phyloP scores from a whole-genome alignment of 495 filamentous ascomycete genomes.

The Penicillium atrosanguineum region DNA sequence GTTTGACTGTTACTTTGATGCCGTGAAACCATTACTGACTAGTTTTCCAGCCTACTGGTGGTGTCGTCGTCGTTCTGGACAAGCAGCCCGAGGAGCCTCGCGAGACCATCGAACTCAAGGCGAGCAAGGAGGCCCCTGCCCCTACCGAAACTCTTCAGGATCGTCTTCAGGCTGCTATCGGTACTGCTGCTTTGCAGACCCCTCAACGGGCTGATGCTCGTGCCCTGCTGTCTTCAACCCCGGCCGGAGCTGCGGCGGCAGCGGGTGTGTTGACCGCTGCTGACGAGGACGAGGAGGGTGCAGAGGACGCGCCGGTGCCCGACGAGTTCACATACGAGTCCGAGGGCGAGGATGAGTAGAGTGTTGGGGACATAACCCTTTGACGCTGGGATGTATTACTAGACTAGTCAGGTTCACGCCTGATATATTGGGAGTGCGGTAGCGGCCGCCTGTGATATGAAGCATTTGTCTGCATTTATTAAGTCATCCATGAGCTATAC shows the following conservation, averaged over 20 bases:
- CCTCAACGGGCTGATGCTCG: slow-evolving; percentile 38
- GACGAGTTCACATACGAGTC: slow-evolving; percentile 83
- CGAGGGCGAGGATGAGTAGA: slow-evolving; percentile 65
- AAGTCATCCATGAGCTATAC: neutral
- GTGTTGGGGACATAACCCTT: slow-evolving; percentile 15
- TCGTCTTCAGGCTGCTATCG: slow-evolving; percentile 41
- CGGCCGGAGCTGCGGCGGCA: slow-evolving; percentile 65
- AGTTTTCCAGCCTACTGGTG: slow-evolving; percentile 77
- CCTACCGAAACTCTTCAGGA: slow-evolving; percentile 45
- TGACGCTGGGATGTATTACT: slow-evolving; percentile 45
- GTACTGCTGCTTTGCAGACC: slow-evolving; percentile 35
- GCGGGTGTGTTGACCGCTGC: slow-evolving; percentile 79
- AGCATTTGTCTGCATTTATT: slow-evolving; percentile 14
- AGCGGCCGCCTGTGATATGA: slow-evolving; percentile 15
- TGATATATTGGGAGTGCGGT: slow-evolving; percentile 23
- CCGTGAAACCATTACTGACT: slow-evolving; percentile 34
- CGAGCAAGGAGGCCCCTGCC: slow-evolving; percentile 67
- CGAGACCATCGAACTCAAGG: slow-evolving; percentile 78
- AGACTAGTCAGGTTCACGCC: slow-evolving; percentile 38
- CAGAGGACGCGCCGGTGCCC: slow-evolving; percentile 76
- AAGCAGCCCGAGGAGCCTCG: slow-evolving; percentile 76
- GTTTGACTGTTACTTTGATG: slow-evolving; percentile 23
- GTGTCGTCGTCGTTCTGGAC: slow-evolving; percentile 87
- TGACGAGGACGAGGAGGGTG: slow-evolving; percentile 80
- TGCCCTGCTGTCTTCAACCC: slow-evolving; percentile 24